Evolutionary conservation across 345 rosid genomes (phyloP), one percentile per base, ranked within the genome.

Genomic region (Syzygium grande): DNA sequence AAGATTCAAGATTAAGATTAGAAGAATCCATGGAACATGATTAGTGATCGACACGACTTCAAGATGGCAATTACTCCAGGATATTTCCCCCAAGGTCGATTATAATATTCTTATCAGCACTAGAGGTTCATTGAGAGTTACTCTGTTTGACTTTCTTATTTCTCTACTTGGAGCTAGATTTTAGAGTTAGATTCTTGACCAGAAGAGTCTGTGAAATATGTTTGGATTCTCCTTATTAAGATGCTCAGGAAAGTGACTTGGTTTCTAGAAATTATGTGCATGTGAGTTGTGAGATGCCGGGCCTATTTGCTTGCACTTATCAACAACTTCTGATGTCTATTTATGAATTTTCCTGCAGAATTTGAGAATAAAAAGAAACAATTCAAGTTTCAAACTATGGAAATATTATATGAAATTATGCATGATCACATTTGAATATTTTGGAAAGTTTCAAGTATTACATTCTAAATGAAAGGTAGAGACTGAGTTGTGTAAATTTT

Each of bases 301-400:
- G 2, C 73, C 0, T n/a, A 0, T n/a, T 61, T 0, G 73, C 73
- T 61, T n/a, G 34, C 73, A n/a, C 34, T 61, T 0, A 14, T 3
- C 73, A 0, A 0, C 73, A 61, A 61, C 0, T 61, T 61, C 73
- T 61, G 0, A n/a, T n/a, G 19, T n/a, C 38, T n/a, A n/a, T 61
- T 14, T 61, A 61, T n/a, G 38, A 13, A n/a, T 0, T 61, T n/a
- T 61, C 0, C 0, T 61, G 9, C 0, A 0, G 73, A 61, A n/a
- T 61, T 61, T 61, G 73, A 61, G 73, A 1, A n/a, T 61, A 12
- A 1, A 13, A 6, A 5, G 21, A 59, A 59, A 59, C 14, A 5
- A 5, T 61, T 13, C 19, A 61, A 61, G 34, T 14, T n/a, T n/a
- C 34, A 61, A 61, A 61, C 38, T n/a, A 61, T n/a, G 19, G 0